These are phyloP conservation scores for Cutaneotrichosporon cavernicola DNA, from an alignment of 1,284 basidiomycete species.

Conservation along the genomic window DNA sequence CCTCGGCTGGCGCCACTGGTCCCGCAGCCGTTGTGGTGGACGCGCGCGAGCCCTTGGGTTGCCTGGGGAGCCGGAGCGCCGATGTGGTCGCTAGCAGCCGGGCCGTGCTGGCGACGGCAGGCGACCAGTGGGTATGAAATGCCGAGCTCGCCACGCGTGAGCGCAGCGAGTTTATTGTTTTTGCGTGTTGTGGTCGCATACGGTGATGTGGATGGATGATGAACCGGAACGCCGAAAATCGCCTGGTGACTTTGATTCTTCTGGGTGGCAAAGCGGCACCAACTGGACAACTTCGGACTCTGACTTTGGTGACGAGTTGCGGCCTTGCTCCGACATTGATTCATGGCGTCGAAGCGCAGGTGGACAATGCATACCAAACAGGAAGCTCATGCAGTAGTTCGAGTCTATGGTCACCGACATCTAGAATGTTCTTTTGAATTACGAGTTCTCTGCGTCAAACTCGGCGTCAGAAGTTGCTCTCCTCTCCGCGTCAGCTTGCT, in stretches of 20 bases:
- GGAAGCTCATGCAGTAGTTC: not conserved
- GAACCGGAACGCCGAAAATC: conserved; percentile 1
- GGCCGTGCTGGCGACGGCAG: not conserved
- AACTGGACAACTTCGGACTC: not conserved
- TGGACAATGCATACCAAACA: not conserved
- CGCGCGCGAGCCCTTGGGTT: conserved; percentile 3
- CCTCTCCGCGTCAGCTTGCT: not conserved
- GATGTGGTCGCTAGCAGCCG: conserved; percentile 13
- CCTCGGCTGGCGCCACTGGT: not conserved
- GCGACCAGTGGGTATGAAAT: conserved; percentile 5
- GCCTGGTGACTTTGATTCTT: not conserved
- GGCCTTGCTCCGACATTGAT: not conserved
- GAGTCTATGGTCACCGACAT: not conserved
- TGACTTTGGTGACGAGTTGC: not conserved
- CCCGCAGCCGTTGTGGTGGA: not conserved
- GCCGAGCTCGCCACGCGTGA: conserved; percentile 10
- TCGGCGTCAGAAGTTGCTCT: not conserved
- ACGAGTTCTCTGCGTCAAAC: not conserved
- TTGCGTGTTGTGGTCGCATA: conserved; percentile 17
- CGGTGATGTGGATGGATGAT: conserved; percentile 2
- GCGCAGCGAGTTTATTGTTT: conserved; percentile 14
- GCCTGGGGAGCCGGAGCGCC: conserved; percentile 8
- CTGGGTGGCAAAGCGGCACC: conserved; percentile 9
- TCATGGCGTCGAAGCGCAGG: not conserved
- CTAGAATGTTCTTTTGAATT: not conserved